phyloP scores from a whole-genome alignment of 1,284 basidiomycete genomes.

The Ceratobasidium sp. region DNA sequence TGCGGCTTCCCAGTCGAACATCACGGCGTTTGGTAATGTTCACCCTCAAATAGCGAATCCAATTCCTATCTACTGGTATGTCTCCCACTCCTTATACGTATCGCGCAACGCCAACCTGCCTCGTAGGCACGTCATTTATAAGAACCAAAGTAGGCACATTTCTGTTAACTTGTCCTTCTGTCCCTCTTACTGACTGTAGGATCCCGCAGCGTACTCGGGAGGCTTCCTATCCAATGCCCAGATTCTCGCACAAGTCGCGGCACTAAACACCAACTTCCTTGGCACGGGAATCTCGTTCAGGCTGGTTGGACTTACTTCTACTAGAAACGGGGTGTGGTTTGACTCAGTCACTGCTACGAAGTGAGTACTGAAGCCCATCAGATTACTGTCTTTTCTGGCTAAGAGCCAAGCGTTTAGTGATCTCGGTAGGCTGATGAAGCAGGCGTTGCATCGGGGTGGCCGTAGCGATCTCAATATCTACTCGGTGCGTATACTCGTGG shows the following conservation, averaged over 20 bases:
- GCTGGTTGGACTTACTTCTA: background rate
- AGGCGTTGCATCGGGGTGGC: background rate
- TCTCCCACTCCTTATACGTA: no score
- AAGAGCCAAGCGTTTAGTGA: background rate
- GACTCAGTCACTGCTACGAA: background rate
- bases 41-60: no score
- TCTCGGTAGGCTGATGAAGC: background rate
- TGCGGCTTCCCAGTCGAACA: no score
- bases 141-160: background rate
- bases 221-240: background rate
- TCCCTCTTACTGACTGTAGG: background rate
- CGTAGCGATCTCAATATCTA: conserved; percentile 10
- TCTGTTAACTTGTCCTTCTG: no score
- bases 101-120: no score
- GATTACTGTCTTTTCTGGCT: background rate
- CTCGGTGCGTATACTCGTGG: background rate
- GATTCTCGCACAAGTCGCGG: background rate
- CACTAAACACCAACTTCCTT: background rate
- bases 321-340: background rate
- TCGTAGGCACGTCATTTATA: conserved; percentile 5
- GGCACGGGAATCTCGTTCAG: background rate
- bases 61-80: no score
- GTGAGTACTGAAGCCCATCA: background rate
- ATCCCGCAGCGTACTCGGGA: background rate
- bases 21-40: no score